Base-by-base conservation (phyloP, 2,329 filamentous ascomycete species). In the Endoconidiophora polonica region DNA sequence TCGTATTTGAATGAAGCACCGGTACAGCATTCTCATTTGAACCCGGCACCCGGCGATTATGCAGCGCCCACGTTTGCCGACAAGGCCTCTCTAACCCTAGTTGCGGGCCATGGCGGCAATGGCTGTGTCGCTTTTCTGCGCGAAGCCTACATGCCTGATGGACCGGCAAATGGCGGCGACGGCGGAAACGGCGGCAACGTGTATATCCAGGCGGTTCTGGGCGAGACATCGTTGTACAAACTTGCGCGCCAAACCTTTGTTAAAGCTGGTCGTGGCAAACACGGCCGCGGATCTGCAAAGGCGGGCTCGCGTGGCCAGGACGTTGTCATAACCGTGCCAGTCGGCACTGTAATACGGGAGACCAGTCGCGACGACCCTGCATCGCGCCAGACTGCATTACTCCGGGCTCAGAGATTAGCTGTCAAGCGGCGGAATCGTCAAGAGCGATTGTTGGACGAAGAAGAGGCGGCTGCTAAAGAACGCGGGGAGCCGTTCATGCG, bases 51-150 rank as follows among this genome's bases (percentile, higher is more conserved):
- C 0, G 81, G 86, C 59, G 86, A 94, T 63, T 96, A 93, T 65
- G 76, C 83, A 14, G 71, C 80, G 29, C 78, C 86, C 3, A 82
- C 81, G 42, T 98, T 98, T 60, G 81, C 85, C 50, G 91, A 98
- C 66, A 83, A 85, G 62, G 88, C 88, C 50, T 76, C 77, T 5
- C 65, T 96, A 24, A 83, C 77, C 0, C 65, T 96, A 2, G 74
- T 83, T 57, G 83, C 88, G 16, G 91, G 91, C 6, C 67, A 71
- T 2, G 91, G 91, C 23, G 91, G 91, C 6, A 81, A 91, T 60
- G 91, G 91, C 55, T 98, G 91, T 61, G 86, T 96, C 46, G 91
- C 91, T 0, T 98, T 96, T 62, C 68, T 93, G 41, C 81, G 90
- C 18, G 91, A 98, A 59, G 90, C 90, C 55, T 96, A 84, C 64